phyloP scores from a whole-genome alignment of 805 yeast genomes.

The Candida corydali region DNA sequence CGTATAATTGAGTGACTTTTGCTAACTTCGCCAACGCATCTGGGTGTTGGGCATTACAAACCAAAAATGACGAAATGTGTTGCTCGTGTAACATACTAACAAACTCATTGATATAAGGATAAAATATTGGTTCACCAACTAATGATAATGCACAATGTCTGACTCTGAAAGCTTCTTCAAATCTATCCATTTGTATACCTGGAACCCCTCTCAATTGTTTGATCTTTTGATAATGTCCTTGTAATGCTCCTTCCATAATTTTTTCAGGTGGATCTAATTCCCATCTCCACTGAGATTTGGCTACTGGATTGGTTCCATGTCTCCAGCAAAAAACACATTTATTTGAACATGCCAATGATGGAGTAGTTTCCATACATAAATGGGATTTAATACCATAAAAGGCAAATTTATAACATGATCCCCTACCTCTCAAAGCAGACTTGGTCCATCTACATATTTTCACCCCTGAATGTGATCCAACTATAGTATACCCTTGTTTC shows the following conservation, averaged over 20 bases:
- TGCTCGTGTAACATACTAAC: conserved; percentile 74
- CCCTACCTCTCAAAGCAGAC: conserved; percentile 88
- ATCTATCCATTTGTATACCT: conserved; percentile 84
- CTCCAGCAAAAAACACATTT: conserved; percentile 98
- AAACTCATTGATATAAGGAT: conserved; percentile 86
- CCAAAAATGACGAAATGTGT: conserved; percentile 81
- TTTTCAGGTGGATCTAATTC: conserved; percentile 86
- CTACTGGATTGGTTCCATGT: conserved; percentile 96
- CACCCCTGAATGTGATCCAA: conserved; percentile 93
- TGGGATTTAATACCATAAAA: conserved; percentile 89
- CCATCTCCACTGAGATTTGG: conserved; percentile 92
- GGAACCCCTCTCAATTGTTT: conserved; percentile 96
- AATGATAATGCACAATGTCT: conserved; percentile 88
- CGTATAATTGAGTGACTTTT: conserved; percentile 86
- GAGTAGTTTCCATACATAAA: conserved; percentile 94
- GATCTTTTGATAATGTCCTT: conserved; percentile 86
- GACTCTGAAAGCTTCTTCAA: conserved; percentile 85
- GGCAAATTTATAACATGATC: conserved; percentile 90
- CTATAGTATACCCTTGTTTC: conserved; percentile 89
- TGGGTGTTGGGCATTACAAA: conserved; percentile 96
- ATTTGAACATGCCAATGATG: conserved; percentile 88
- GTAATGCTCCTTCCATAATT: conserved; percentile 78
- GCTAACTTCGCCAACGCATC: conserved; percentile 64
- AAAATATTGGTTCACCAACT: conserved; percentile 93
- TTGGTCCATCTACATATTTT: conserved; percentile 96